Evolutionary conservation across 2,329 filamentous ascomycete genomes (phyloP).

Genomic region (Fusarium sp.): DNA sequence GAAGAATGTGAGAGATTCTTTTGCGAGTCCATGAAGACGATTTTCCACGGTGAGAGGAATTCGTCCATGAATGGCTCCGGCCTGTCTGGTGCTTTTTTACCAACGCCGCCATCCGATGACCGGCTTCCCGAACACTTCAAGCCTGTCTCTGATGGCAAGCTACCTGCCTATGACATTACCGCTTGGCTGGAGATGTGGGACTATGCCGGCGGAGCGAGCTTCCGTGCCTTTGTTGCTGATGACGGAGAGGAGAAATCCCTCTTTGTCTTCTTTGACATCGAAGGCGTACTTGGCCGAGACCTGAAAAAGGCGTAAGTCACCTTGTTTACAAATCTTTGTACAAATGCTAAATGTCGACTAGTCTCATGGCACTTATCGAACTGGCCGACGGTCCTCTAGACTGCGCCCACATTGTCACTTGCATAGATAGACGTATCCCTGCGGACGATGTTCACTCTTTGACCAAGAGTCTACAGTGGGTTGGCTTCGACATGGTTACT

Average conservation of each 20-base stretch:
- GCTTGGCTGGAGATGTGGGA: constrained; percentile 86
- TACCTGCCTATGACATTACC: constrained; percentile 57
- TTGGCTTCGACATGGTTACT: constrained; percentile 87
- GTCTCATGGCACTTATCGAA: constrained; percentile 91
- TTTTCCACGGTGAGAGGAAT: constrained; percentile 97
- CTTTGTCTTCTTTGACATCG: constrained; percentile 87
- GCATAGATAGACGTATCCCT: constrained; percentile 79
- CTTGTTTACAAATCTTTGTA: background rate
- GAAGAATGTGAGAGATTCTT: constrained; percentile 99
- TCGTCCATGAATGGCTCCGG: constrained; percentile 81
- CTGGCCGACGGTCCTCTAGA: constrained; percentile 81
- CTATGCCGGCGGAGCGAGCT: constrained; percentile 84
- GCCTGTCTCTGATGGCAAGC: constrained; percentile 46
- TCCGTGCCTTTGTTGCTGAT: constrained; percentile 85
- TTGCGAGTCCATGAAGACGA: constrained; percentile 92
- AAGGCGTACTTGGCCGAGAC: constrained; percentile 77
- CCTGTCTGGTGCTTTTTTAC: constrained; percentile 79
- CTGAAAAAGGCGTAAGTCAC: constrained; percentile 85
- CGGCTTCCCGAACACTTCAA: constrained; percentile 55
- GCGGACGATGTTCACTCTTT: constrained; percentile 73
- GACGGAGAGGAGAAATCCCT: constrained; percentile 77
- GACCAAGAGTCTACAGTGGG: constrained; percentile 90
- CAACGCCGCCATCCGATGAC: constrained; percentile 67
- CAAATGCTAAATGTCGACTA: constrained; percentile 50
- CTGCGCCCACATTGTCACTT: constrained; percentile 83